Evolutionary conservation across 2,329 filamentous ascomycete species (phyloP).

Genomic region (Chaetomium sp.): DNA sequence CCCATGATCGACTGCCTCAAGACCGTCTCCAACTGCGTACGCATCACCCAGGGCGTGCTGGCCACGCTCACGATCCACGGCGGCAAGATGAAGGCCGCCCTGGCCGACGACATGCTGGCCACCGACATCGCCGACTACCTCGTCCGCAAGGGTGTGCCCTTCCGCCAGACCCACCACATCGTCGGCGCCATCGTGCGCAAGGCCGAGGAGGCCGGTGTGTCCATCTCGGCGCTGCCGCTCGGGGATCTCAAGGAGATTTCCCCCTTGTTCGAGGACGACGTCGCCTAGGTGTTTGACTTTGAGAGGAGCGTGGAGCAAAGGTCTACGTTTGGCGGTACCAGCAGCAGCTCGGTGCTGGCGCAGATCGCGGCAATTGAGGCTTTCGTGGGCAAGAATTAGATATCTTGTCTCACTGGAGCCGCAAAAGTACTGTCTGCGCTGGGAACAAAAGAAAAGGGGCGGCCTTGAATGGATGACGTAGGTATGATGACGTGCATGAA

Average conservation of each 20-base stretch:
- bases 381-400: constrained; percentile 24
- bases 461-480: constrained; percentile 1
- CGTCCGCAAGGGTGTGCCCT: constrained; percentile 72
- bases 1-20: constrained; percentile 84
- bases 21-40: constrained; percentile 77
- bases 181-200: constrained; percentile 74
- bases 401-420: not conserved
- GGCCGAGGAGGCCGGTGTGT: constrained; percentile 64
- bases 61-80: constrained; percentile 70
- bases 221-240: constrained; percentile 71
- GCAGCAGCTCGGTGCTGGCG: constrained; percentile 48
- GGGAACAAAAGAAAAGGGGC: not conserved
- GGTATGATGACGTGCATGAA: not conserved
- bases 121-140: constrained; percentile 70
- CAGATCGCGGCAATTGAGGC: constrained; percentile 28
- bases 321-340: constrained; percentile 76
- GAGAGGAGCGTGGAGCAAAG: constrained; percentile 81
- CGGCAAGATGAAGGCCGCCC: constrained; percentile 75
- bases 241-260: constrained; percentile 71
- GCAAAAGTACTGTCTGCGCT: not conserved
- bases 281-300: constrained; percentile 74
- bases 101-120: constrained; percentile 83
- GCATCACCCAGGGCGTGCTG: constrained; percentile 80
- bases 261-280: constrained; percentile 68
- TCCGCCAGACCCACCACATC: constrained; percentile 83